Base-by-base conservation (phyloP, 495 filamentous ascomycete genomes). In the Cenococcum geophilum region DNA sequence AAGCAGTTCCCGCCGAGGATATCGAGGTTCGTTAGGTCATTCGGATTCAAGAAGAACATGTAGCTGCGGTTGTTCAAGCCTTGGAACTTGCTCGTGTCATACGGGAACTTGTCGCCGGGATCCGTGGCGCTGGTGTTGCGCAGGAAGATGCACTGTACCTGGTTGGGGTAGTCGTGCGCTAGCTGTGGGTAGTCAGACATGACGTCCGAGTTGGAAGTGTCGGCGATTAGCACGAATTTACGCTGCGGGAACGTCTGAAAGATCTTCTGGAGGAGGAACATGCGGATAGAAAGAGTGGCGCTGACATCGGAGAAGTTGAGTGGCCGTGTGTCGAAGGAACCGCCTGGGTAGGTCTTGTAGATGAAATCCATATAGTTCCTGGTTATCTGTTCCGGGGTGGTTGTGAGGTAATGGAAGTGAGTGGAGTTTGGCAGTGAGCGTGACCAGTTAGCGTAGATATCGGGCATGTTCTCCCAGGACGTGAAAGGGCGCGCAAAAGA, bases 381-480 rank as follows among this genome's bases (percentile, higher is more conserved):
- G 0, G 88, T 89, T 14, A 83, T 76, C 71, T 92, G 88, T 72
- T 92, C 88, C 0, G 88, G 88, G 1, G 88, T 91, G 0, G 88
- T 92, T 9, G 88, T 91, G 27, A 92, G 80, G 71, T 92, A 92
- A 72, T 91, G 88, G 76, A 91, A 92, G 70, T 91, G 89, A 63
- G 84, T 76, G 64, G 83, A 68, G 65, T 85, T 72, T 1, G 78
- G 77, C n/a, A 86, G 74, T 36, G 72, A 76, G 12, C 70, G 70
- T 0, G 81, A 83, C 84, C 85, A 87, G 59, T 87, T 85, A 36
- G 80, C 77, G 71, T 89, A 88, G 62, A 88, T 81, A 5, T 80
- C 80, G 0, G 88, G 88, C 88, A 91, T 92, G 69, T 92, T 83
- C 74, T 86, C 72, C 88, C 88, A 92, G 0, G 82, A 78, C 0